Base-by-base conservation (phyloP, 805 yeast genomes). In the Groenewaldozyma salmanticensis region DNA sequence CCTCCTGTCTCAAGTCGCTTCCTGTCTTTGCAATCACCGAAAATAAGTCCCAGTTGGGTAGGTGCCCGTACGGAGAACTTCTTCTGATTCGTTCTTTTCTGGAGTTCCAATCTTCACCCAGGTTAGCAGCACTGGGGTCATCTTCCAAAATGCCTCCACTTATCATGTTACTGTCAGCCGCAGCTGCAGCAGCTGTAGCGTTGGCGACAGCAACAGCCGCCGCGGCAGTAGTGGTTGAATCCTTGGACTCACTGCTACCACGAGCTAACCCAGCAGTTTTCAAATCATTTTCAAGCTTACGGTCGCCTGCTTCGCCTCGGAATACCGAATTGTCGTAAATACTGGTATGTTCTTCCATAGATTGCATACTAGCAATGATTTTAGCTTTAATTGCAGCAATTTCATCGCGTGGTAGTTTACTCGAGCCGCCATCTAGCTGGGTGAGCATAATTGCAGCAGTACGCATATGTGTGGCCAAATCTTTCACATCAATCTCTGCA, bases 21-120 rank as follows among this genome's bases (percentile, higher is more conserved):
- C 98, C 98, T 22, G 95, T 90, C 57, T 92, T 92, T 9, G 94
- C 95, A 57, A 92, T 92, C 2, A 90, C 96, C 1, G 96, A 88
- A 50, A 90, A 86, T 31, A 92, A 60, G 47, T 92, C 96, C 98
- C 98, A 92, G 57, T 86, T 83, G 20, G 81, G 83, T 24, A 82
- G 60, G 55, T 87, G 92, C 0, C 98, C 98, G 55, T 68, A 87
- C 5, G 77, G 74, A 38, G 95, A 83, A 13, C 81, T 71, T 39
- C 73, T 74, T 42, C 94, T 70, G 33, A 92, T 88, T 48, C 97
- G 68, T 44, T 75, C 80, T 53, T 78, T 82, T 53, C 90, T 87
- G 0, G 82, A 65, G 33, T 69, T 67, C 98, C 98, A 92, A 58
- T 88, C 97, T 61, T 92, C 98, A 18, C 94, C 96, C 7, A 86